Percentiles rank a stretch among this genome's conserved stretches.
Conservation (phyloP, 2,329 filamentous ascomycete species). For the Colletotrichum truncatum region DNA sequence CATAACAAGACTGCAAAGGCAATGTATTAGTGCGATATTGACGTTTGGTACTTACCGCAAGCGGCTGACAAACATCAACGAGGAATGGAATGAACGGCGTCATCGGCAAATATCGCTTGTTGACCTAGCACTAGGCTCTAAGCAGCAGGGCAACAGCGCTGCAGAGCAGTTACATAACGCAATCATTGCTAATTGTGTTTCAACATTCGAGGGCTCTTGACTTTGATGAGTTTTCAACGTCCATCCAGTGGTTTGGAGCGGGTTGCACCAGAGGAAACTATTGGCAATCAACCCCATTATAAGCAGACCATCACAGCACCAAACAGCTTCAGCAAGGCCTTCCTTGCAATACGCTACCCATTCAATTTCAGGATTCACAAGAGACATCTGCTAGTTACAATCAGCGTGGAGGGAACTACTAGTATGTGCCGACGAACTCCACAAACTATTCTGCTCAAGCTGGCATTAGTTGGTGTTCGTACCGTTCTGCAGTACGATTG, state of each 20-base stretch:
- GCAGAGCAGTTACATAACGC: background rate
- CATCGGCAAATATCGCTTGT: background rate
- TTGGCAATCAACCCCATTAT: background rate
- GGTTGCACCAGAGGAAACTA: background rate
- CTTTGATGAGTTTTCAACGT: background rate
- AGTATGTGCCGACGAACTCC: no score
- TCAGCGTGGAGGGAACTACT: background rate
- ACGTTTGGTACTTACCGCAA: background rate
- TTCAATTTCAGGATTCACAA: background rate
- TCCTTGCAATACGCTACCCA: background rate
- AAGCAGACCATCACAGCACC: background rate
- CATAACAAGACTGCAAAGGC: background rate
- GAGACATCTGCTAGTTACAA: constrained; percentile 7
- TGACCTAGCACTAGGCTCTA: background rate
- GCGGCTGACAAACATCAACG: background rate
- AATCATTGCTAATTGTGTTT: background rate
- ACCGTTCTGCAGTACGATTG: background rate
- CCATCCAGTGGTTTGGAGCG: background rate
- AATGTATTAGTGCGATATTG: background rate
- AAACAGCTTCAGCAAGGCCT: background rate
- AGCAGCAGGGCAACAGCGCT: background rate
- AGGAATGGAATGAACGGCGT: background rate
- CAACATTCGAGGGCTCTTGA: background rate
- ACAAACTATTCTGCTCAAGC: no score
- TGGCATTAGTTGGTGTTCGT: no score